Percentiles rank a stretch among this genome's conserved stretches.
These are phyloP conservation scores for Boeremia exigua DNA, from an alignment of 2,329 filamentous ascomycete genomes.

Conservation along the genomic window DNA sequence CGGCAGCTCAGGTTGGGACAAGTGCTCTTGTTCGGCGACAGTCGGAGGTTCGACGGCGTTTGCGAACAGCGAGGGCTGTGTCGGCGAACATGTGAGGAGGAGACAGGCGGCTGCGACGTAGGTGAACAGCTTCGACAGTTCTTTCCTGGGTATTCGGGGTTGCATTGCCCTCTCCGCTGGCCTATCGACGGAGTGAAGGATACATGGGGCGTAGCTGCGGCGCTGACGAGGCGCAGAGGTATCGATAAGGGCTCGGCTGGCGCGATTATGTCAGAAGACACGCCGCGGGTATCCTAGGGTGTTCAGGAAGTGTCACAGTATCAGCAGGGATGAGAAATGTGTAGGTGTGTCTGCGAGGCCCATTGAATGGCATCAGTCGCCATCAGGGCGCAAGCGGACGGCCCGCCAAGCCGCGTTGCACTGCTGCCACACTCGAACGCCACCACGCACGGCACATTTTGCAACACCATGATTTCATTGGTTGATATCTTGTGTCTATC, in stretches of 20 bases:
- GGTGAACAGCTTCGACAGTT: constrained; percentile 75
- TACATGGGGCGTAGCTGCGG: constrained; percentile 23
- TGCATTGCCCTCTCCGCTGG: constrained; percentile 45
- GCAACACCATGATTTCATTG: no score
- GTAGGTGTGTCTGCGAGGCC: no score
- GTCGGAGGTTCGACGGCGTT: constrained; percentile 63
- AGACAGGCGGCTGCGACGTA: constrained; percentile 68
- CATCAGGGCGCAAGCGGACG: neutral
- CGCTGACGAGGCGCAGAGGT: constrained; percentile 25
- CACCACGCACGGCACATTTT: neutral
- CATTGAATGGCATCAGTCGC: no score
- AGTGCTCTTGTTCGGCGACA: constrained; percentile 19
- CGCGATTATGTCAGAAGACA: constrained; percentile 11
- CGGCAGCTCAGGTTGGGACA: constrained; percentile 27
- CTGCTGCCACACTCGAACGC: neutral
- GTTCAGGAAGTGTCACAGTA: neutral
- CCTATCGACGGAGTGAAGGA: constrained; percentile 26
- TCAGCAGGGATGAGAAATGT: no score
- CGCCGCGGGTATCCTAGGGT: neutral
- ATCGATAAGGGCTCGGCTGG: constrained; percentile 11
- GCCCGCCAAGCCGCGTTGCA: constrained; percentile 11
- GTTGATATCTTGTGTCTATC: neutral
- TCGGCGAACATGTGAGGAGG: constrained; percentile 66
- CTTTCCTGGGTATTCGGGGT: constrained; percentile 64
- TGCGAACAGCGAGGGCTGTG: constrained; percentile 62